Evolutionary conservation across 352 stramenopile species (phyloP).

Genomic region (Peronosclerospora sorghi): DNA sequence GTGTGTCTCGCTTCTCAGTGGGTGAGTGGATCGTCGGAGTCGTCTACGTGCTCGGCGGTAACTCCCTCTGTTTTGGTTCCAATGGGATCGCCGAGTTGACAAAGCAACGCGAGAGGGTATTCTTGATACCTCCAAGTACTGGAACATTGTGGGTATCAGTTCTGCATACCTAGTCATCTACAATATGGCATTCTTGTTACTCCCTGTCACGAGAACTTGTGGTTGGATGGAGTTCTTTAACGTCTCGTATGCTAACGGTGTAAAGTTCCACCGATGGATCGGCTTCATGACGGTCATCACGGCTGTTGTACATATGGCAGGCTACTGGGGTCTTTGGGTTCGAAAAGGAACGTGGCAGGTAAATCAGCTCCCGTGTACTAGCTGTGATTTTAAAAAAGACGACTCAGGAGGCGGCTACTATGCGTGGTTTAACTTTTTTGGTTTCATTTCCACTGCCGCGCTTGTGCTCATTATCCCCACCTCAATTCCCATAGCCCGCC

Average conservation of each 20-base stretch:
- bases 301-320: constrained; percentile 31
- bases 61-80: constrained; percentile 45
- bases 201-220: constrained; percentile 44
- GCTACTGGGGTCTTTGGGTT: constrained; percentile 42
- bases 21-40: constrained; percentile 54
- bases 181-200: constrained; percentile 61
- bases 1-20: constrained; percentile 32
- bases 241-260: constrained; percentile 43
- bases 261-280: constrained; percentile 57
- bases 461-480: constrained; percentile 47
- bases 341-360: constrained; percentile 29
- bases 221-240: constrained; percentile 66
- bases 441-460: constrained; percentile 31
- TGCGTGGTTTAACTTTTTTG: constrained; percentile 57
- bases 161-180: constrained; percentile 47
- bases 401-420: constrained; percentile 35
- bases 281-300: constrained; percentile 45
- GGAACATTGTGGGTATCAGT: constrained; percentile 41
- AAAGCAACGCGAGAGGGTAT: constrained; percentile 14
- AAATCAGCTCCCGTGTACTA: constrained; percentile 37
- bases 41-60: constrained; percentile 45
- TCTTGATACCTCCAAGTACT: constrained; percentile 46
- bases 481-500: constrained; percentile 40
- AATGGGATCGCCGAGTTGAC: constrained; percentile 38
- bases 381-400: constrained; percentile 33